Base-by-base conservation (phyloP, 352 stramenopile species). In the Globisporangium apiculatum region DNA sequence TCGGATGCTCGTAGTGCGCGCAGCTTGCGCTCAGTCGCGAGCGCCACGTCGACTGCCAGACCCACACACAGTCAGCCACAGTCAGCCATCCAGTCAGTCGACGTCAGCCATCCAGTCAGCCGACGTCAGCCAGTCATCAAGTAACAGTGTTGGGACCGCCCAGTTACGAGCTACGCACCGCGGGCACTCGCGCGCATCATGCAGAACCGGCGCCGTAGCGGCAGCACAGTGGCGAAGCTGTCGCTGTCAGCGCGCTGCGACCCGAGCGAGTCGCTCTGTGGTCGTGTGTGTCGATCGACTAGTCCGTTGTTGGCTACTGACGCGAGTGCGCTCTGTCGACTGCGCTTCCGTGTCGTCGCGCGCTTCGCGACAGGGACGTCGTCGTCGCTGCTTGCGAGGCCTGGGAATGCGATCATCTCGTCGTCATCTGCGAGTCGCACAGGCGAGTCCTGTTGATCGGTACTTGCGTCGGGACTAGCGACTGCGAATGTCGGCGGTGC, bases 161-260 rank as follows among this genome's bases (percentile, higher is more conserved):
- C 24, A 31, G 24, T 2, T 31, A 31, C 11, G 11, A 52, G 14
- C 17, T 14, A 17, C 52, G 59, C 53, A 76, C 69, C 72, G 66
- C 64, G 55, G 52, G 66, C 57, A 17, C 55, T 62, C 36, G 62
- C 62, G 50, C 69, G 64, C 67, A 81, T 76, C 54, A 71, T 53
- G 52, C 67, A 71, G 47, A 65, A 69, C 7, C 46, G 69, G 18
- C 64, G 65, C 31, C 49, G 57, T 18, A 49, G 18, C 38, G 57
- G 53, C 17, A 58, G 59, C 3, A 61, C 17, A 3, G 46, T 47
- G 2, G 53, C 48, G 0, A 59, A 46, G 1, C 61, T 62, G 17
- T 66, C 46, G 4, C 36, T 7, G 7, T 43, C 18, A 17, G 41
- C 58, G 10, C 18, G 18, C 9, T 18, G 24, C 18, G 5, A 7